Evolutionary conservation across 352 stramenopile species (phyloP), one percentile per base, ranked within the genome.

Genomic region (Pythium aquatile): DNA sequence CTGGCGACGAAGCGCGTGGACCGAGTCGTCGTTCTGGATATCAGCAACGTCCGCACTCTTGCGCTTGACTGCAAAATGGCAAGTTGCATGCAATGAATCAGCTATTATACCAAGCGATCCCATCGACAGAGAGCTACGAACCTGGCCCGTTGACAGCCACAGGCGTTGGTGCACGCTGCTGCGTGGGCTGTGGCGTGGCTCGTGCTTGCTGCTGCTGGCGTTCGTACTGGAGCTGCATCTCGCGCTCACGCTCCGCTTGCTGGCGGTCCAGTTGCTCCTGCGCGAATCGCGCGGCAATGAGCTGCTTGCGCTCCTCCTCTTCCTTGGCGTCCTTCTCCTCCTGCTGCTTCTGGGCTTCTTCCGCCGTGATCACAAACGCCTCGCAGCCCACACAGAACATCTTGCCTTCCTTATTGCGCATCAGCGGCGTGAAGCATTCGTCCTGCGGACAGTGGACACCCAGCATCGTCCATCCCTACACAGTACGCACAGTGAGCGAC

Each of bases 341-440:
- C 30, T 85, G 72, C 63, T 87, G 71, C 49, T 81, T 70, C 47
- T 83, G 76, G 13, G 77, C 75, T 35, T 94, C 80, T 51, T 91
- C 83, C 65, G 90, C 85, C 2, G 83, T 87, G 44, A 94, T 75
- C 37, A 81, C 81, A 58, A 83, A 94, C 63, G 85, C 81, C 14
- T 89, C 66, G 59, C 85, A 94, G 58, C 76, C 78, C 48, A 92
- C 85, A 58, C 85, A 94, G 55, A 83, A 90, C 76, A 91, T 89
- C 70, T 87, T 81, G 30, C 79, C 79, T 55, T 94, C 74, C 47
- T 86, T 87, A 73, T 78, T 91, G 56, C 81, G 82, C 77, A 94
- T 79, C 10, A 94, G 73, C 51, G 85, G 85, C 68, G 83, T 93
- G 56, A 80, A 90, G 76, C 85, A 94, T 24, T 85, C 76, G 3